These are phyloP conservation scores for Phytophthora rubi DNA, from an alignment of 352 stramenopile genomes.

Conservation along the genomic window DNA sequence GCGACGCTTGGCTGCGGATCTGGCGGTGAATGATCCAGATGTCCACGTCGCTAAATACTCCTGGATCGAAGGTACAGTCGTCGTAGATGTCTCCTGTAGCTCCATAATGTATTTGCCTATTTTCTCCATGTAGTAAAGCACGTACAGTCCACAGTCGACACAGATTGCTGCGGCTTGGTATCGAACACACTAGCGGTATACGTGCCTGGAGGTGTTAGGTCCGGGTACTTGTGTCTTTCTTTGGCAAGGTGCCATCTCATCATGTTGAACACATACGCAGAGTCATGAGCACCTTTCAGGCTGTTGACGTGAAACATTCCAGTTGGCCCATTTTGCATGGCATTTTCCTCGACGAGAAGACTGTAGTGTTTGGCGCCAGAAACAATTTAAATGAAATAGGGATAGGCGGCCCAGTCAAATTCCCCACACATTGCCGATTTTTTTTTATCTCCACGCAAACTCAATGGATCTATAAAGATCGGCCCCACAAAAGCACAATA, in stretches of 20 bases:
- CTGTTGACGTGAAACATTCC: background rate
- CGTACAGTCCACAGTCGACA: background rate
- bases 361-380: background rate
- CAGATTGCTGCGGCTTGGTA: background rate
- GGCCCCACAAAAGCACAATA: background rate
- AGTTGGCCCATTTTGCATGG: background rate
- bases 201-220: no score
- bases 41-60: background rate
- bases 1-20: background rate
- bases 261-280: background rate
- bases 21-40: background rate
- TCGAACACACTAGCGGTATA: no score
- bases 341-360: background rate
- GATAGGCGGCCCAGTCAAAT: background rate
- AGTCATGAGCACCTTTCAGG: background rate
- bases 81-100: background rate
- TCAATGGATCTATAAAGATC: conserved; percentile 1
- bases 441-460: background rate
- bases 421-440: background rate
- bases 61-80: background rate
- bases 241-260: background rate
- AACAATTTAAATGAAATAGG: background rate
- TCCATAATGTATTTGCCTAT: background rate
- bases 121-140: background rate
- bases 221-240: background rate